These are phyloP conservation scores for Hypoxylon fuscum DNA, from an alignment of 495 filamentous ascomycete genomes.

Conservation along the genomic window DNA sequence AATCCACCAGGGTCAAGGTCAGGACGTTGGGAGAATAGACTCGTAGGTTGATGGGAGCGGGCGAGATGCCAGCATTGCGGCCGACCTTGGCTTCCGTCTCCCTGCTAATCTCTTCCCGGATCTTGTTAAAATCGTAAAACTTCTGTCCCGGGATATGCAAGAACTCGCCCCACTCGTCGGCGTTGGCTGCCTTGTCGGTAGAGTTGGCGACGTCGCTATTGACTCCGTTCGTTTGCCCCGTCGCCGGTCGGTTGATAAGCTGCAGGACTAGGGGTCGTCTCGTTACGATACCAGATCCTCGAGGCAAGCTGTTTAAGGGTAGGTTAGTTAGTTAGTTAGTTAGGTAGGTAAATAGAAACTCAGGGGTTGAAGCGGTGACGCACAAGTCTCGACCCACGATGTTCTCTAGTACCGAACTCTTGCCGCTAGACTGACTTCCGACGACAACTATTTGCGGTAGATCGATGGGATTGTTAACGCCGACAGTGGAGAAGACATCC, in stretches of 20 bases:
- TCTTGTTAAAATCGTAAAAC: slow-evolving; percentile 99
- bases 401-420: slow-evolving; percentile 99
- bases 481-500: slow-evolving; percentile 98
- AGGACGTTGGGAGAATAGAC: slow-evolving; percentile 99
- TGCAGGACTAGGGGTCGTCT: slow-evolving; percentile 95
- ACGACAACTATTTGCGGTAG: slow-evolving; percentile 98
- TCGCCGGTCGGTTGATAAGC: slow-evolving; percentile 85
- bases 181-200: slow-evolving; percentile 83
- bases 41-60: slow-evolving; percentile 93
- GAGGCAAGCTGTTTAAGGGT: slow-evolving; percentile 80
- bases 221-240: slow-evolving; percentile 76
- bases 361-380: slow-evolving; percentile 44
- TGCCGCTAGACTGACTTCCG: slow-evolving; percentile 98
- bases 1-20: slow-evolving; percentile 95
- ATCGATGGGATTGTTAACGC: slow-evolving; percentile 99
- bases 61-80: slow-evolving; percentile 94
- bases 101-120: slow-evolving; percentile 95
- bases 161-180: slow-evolving; percentile 99
- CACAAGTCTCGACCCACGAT: slow-evolving; percentile 99
- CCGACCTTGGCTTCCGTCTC: slow-evolving; percentile 98
- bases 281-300: slow-evolving; percentile 98
- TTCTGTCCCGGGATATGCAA: slow-evolving; percentile 98
- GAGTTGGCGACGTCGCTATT: slow-evolving; percentile 71
- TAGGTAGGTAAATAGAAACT: slow-evolving; percentile 9
- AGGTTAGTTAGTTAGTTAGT: slow-evolving; percentile 21